Base-by-base conservation (phyloP, 2,329 filamentous ascomycete genomes). In the Paraphoma chrysanthemicola region DNA sequence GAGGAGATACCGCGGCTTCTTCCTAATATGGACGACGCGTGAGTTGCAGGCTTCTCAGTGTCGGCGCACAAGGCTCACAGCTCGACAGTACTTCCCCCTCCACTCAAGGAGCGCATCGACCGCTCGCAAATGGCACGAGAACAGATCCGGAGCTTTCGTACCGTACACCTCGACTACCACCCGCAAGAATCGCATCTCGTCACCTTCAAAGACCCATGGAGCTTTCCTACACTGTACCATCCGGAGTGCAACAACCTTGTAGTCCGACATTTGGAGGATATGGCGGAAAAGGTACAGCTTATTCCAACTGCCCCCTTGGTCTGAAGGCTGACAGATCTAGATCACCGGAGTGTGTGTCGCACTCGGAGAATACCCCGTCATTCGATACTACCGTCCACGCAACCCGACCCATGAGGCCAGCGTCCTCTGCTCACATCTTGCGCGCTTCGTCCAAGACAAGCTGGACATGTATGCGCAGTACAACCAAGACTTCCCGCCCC, bases 131-230 rank as follows among this genome's bases (percentile, higher is more conserved):
- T 85, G 60, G 87, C 89, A 31, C 85, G 89, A 59, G 86, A 92
- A 64, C 87, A 90, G 69, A 91, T 97, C 59, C 88, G 86, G n/a
- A 86, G 89, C 52, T 93, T 93, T 72, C 88, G 90, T 57, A 91
- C 93, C 4, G 82, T 98, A 53, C 91, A 93, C 51, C 86, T 97
- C 74, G 91, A 97, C 76, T 99, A 90, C 76, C 94, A 88, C 72
- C 93, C 95, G 6, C 87, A 92, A 70, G 95, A 99, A 79, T 95
- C 93, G 6, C 91, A 96, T 69, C 81, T 99, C 41, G 83, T 97
- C 67, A 96, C 92, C 0, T 97, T 99, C 70, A 85, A 91, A 72
- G 94, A 99, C 73, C 94, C 95, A 1, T 97, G 90, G 88, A 98
- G 94, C 78, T 99, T 99, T 71, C 93, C 93, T 0, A 85, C 93